Percentiles rank a stretch among this genome's conserved stretches.
phyloP scores from a whole-genome alignment of 495 filamentous ascomycete genomes.

The Penicillium roqueforti region DNA sequence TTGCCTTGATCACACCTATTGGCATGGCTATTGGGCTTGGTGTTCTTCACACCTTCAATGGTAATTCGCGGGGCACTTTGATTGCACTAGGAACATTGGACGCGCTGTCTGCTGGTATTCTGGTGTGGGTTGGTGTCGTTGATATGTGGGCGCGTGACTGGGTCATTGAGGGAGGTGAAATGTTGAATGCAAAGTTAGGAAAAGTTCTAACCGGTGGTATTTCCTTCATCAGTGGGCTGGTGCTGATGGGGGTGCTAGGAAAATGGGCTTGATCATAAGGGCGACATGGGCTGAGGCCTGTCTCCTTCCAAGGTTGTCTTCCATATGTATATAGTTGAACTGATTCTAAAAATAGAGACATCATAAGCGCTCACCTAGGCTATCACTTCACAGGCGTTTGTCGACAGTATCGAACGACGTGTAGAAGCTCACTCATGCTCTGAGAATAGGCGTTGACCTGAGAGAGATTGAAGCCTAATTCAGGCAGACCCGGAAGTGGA shows the following conservation, averaged over 20 bases:
- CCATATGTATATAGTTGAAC: background rate
- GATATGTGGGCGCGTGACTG: conserved; percentile 47
- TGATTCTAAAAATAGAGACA: background rate
- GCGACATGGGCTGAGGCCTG: no score
- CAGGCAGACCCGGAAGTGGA: background rate
- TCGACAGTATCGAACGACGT: background rate
- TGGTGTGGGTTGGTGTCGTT: conserved; percentile 45
- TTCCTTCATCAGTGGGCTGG: conserved; percentile 33
- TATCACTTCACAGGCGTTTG: background rate
- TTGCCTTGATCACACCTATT: conserved; percentile 43
- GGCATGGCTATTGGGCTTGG: conserved; percentile 46
- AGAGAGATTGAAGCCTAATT: background rate
- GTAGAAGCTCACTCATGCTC: no score
- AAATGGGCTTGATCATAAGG: conserved; percentile 43
- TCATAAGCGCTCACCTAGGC: background rate
- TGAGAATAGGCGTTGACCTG: background rate
- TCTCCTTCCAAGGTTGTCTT: no score
- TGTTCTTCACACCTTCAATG: conserved; percentile 39
- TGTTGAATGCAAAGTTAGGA: conserved; percentile 30
- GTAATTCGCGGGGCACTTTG: conserved; percentile 32
- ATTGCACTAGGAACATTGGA: conserved; percentile 42
- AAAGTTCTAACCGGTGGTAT: conserved; percentile 34
- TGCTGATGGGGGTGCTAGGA: conserved; percentile 41
- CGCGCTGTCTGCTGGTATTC: conserved; percentile 44
- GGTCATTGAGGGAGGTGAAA: conserved; percentile 41